Evolutionary conservation across 2,329 filamentous ascomycete species (phyloP), one percentile per base, ranked within the genome.

Genomic region (Chaetomium strumarium): DNA sequence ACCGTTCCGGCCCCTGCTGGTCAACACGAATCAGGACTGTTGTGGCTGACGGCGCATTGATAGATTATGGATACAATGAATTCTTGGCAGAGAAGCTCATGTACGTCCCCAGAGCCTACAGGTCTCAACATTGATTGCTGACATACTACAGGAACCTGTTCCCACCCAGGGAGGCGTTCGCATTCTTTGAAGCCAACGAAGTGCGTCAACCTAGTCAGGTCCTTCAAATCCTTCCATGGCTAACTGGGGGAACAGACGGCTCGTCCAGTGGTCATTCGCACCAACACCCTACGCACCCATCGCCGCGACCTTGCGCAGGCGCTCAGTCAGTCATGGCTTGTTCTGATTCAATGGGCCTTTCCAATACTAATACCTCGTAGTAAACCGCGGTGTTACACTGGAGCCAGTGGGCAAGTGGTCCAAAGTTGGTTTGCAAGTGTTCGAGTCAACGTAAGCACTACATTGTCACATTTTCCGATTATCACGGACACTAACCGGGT

Each of bases 151-250:
- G 58, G 74, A 85, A 86, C 65, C 83, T 99, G 7, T 97, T 99
- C 73, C 84, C 90, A 1, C 89, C 93, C 0, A 85, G 86, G 62
- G 93, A 99, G 73, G 93, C 93, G 0, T 95, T 97, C 62, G 91
- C 91, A 50, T 99, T 99, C 73, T 97, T 99, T 74, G 93, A 99
- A 73, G 92, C 92, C 63, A 99, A 99, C 83, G 93, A 99, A 73
- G 90, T 59, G 13, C 34, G 55, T 44, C 29, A 11, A 19, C 6
- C 10, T 8, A 3, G 41, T 1, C 11, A 12, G 3, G 1, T 24
- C 2, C 6, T 8, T 33, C 16, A n/a, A n/a, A 16, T 19, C 3
- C 6, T 5, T 13, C 10, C 31, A 13, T 9, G 13, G n/a, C 45
- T 55, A 29, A 55, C n/a, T 11, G 16, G 3, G 2, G 5, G 4